Percentiles rank a stretch among this genome's conserved stretches.
Evolutionary conservation across 257 asterid genomes (phyloP).

Genomic region (Fraxinus pennsylvanica): DNA sequence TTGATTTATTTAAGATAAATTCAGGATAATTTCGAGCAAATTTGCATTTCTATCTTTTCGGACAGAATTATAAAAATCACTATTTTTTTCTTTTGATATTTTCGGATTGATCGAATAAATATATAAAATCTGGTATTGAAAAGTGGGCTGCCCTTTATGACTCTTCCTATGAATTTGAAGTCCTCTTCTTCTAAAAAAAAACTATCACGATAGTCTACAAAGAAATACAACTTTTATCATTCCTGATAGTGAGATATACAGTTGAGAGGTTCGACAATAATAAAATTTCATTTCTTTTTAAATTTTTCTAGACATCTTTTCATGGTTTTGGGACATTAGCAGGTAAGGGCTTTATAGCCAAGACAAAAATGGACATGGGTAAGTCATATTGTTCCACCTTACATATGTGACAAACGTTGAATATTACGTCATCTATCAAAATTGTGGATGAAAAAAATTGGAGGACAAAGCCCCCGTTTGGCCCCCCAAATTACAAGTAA

Average conservation of each 20-base stretch:
- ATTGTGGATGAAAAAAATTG: too few species aligned
- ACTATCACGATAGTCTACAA: too few species aligned
- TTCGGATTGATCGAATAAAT: neutral
- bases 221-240: neutral
- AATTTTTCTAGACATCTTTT: neutral
- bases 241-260: too few species aligned
- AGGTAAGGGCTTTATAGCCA: neutral
- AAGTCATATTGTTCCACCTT: neutral
- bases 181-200: neutral
- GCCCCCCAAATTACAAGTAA: too few species aligned
- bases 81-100: neutral
- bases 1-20: neutral
- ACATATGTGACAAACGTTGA: too few species aligned
- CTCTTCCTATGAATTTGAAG: neutral
- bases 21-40: neutral
- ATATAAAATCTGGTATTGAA: neutral
- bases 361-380: neutral
- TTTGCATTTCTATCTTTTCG: neutral
- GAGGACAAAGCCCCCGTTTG: too few species aligned
- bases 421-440: too few species aligned
- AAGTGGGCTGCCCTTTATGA: neutral
- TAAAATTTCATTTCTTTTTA: neutral
- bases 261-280: neutral
- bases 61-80: neutral
- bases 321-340: neutral